Evolutionary conservation across 305 asterid species (phyloP).

Genomic region (Rubia tinctorum): DNA sequence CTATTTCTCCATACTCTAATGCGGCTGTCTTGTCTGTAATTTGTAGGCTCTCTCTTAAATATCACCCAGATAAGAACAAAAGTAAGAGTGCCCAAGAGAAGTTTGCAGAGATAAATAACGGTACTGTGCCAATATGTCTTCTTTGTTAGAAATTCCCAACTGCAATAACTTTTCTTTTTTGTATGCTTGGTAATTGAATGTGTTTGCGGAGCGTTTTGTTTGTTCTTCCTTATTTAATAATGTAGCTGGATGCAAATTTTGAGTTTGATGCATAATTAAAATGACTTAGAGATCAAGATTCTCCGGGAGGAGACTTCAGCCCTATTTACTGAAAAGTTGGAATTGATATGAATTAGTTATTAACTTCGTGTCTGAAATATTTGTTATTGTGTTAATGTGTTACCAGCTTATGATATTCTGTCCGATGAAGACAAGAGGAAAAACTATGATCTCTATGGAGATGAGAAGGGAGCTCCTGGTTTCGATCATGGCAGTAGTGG

Average conservation of each 20-base stretch:
- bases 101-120: constrained; percentile 92
- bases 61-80: constrained; percentile 98
- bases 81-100: constrained; percentile 87
- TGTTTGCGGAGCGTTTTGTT: not conserved
- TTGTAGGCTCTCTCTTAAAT: constrained; percentile 80
- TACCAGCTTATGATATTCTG: constrained; percentile 83
- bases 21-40: not conserved
- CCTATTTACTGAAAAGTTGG: not conserved
- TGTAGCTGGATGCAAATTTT: not conserved
- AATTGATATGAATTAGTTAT: too few relatives aligned
- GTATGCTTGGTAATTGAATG: not conserved
- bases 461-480: constrained; percentile 76
- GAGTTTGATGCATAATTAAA: not conserved
- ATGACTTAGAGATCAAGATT: not conserved
- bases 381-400: constrained; percentile 14
- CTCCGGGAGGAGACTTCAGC: not conserved
- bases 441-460: constrained; percentile 87
- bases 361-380: constrained; percentile 1
- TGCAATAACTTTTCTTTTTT: not conserved
- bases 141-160: not conserved
- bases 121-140: constrained; percentile 28
- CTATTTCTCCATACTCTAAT: constrained; percentile 4
- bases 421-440: constrained; percentile 92
- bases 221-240: not conserved
- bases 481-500: constrained; percentile 59